phyloP scores from a whole-genome alignment of 208 protist genomes.

The Leishmania mexicana region DNA sequence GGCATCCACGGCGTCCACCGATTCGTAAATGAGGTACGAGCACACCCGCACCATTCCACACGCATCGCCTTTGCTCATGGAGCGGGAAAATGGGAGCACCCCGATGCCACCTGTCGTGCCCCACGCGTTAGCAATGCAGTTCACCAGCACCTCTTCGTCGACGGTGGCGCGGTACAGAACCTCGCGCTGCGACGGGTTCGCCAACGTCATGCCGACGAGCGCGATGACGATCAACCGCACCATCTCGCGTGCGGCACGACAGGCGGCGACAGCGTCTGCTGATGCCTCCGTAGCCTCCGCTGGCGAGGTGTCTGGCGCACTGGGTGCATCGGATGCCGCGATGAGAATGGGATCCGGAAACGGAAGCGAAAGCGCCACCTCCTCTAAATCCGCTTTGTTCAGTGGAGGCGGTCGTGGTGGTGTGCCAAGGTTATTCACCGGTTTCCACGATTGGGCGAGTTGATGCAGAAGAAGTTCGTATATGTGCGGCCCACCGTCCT shows the following conservation, averaged over 20 bases:
- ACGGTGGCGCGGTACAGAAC: conserved; percentile 32
- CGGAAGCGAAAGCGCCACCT: background rate
- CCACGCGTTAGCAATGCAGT: conserved; percentile 59
- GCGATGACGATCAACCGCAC: conserved; percentile 15
- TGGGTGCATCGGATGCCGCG: background rate
- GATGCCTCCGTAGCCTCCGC: background rate
- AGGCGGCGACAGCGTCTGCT: background rate
- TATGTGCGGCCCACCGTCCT: conserved; percentile 18
- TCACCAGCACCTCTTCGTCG: conserved; percentile 42
- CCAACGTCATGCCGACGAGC: conserved; percentile 28
- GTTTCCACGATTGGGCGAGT: conserved; percentile 18
- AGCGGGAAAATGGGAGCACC: conserved; percentile 16
- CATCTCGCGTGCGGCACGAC: conserved; percentile 3
- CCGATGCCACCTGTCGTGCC: conserved; percentile 25
- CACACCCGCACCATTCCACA: conserved; percentile 23
- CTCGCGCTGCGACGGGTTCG: conserved; percentile 26
- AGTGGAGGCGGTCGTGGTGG: background rate
- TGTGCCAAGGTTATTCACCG: conserved; percentile 2
- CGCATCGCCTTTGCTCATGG: conserved; percentile 8
- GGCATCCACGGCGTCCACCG: conserved; percentile 28
- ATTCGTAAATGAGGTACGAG: conserved; percentile 40
- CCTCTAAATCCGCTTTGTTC: background rate
- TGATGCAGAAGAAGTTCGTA: conserved; percentile 25
- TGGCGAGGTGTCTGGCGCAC: background rate
- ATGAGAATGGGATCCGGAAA: conserved; percentile 9